Conservation (phyloP, 1,139 yeast genomes). For the Geotrichum cucujoidarum region DNA sequence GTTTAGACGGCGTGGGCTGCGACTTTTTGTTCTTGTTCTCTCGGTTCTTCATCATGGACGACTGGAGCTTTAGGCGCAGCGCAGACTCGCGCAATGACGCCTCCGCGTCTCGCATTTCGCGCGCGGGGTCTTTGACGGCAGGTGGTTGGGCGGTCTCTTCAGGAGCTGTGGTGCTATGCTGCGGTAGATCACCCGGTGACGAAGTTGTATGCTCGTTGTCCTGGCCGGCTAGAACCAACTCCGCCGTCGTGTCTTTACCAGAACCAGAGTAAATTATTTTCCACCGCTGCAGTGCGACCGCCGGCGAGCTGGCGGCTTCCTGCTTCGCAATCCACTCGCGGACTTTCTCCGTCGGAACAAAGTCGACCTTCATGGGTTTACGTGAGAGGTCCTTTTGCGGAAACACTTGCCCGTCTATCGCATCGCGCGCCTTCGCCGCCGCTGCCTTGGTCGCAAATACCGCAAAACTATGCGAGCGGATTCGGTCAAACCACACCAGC, state of each 20-base stretch:
- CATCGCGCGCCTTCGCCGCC: slow-evolving; percentile 9
- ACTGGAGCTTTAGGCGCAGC: slow-evolving; percentile 4
- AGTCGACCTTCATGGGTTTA: slow-evolving; percentile 12
- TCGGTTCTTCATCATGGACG: slow-evolving; percentile 4
- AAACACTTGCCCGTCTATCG: slow-evolving; percentile 3
- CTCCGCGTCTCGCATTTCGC: slow-evolving; percentile 3
- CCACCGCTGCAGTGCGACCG: slow-evolving; percentile 14
- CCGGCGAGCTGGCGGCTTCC: slow-evolving; percentile 10
- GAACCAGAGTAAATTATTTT: background rate
- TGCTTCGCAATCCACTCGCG: slow-evolving; percentile 15
- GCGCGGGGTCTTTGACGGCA: background rate
- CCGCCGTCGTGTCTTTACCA: too few species aligned
- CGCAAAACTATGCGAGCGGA: slow-evolving; percentile 17
- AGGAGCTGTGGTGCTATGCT: too few species aligned
- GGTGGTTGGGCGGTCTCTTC: too few species aligned
- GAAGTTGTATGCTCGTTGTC: too few species aligned
- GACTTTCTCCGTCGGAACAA: slow-evolving; percentile 12
- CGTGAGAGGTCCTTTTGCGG: slow-evolving; percentile 13
- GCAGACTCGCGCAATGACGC: slow-evolving; percentile 3
- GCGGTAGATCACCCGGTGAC: too few species aligned
- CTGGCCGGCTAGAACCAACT: too few species aligned
- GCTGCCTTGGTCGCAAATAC: slow-evolving; percentile 2
- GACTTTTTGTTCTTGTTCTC: background rate
- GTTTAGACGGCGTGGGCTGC: background rate
- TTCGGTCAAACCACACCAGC: slow-evolving; percentile 16